A percentile compares a stretch with the other conserved stretches of the same genome.
phyloP scores from a whole-genome alignment of 805 yeast species.

The Kodamaea kakaduensis region DNA sequence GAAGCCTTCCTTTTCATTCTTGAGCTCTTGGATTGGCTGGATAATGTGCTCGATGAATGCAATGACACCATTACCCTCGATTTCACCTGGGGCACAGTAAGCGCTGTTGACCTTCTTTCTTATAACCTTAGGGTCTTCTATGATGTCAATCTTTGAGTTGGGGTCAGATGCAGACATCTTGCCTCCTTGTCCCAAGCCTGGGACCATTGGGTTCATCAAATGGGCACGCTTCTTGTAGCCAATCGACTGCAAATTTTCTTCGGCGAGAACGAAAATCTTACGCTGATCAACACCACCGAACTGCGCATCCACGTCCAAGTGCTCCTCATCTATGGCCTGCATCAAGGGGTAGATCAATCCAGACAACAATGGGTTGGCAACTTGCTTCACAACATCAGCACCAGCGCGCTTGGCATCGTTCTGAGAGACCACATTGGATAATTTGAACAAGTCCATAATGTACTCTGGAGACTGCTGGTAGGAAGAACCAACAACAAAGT shows the following conservation, averaged over 20 bases:
- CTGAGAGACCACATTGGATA: conserved; percentile 82
- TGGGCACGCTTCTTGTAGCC: conserved; percentile 98
- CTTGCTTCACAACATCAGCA: conserved; percentile 98
- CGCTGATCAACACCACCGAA: conserved; percentile 99
- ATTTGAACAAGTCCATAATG: conserved; percentile 83
- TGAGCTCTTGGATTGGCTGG: conserved; percentile 80
- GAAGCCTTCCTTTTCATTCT: conserved; percentile 47
- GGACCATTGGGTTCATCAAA: conserved; percentile 98
- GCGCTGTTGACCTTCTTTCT: conserved; percentile 91
- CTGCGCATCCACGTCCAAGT: conserved; percentile 84
- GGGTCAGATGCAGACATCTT: conserved; percentile 99
- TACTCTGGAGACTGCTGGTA: conserved; percentile 77
- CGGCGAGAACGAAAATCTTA: conserved; percentile 94
- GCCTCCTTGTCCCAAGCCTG: conserved; percentile 95
- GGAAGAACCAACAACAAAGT: conserved; percentile 82
- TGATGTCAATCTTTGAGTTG: conserved; percentile 89
- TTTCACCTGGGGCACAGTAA: conserved; percentile 88
- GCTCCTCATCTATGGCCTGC: conserved; percentile 97
- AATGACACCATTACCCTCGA: conserved; percentile 86
- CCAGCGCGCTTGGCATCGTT: conserved; percentile 99
- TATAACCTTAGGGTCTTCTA: conserved; percentile 84
- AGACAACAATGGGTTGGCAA: conserved; percentile 83
- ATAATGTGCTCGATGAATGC: conserved; percentile 82
- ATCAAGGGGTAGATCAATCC: conserved; percentile 96
- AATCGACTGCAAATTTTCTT: conserved; percentile 78